A percentile compares a stretch with the other conserved stretches of the same genome.
These are phyloP conservation scores for Collybia sp. DNA, from an alignment of 768 basidiomycete genomes.

Conservation along the genomic window DNA sequence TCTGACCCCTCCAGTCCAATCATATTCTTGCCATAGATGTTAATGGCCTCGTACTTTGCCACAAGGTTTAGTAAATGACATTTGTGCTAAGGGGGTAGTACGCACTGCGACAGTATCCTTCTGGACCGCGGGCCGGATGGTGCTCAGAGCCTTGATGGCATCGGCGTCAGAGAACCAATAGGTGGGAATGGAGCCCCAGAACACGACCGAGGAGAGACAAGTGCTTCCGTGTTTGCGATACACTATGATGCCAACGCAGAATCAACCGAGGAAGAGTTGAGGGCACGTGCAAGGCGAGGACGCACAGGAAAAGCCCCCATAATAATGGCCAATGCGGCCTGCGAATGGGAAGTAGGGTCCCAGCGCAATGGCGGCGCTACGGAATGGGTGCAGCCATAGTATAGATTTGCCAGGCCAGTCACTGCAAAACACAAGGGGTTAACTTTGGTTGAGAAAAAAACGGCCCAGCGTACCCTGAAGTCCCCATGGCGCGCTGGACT, in stretches of 20 bases:
- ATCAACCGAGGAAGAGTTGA: no score
- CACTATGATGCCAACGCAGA: conserved; percentile 14
- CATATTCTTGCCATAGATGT: conserved; percentile 43
- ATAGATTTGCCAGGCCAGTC: conserved; percentile 13
- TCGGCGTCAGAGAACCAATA: conserved; percentile 42
- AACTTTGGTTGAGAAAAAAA: no score
- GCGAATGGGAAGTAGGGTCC: conserved; percentile 29
- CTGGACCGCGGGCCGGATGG: conserved; percentile 27
- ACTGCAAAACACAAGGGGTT: background rate
- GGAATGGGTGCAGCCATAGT: conserved; percentile 25
- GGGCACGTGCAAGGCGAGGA: background rate
- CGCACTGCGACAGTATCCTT: conserved; percentile 34
- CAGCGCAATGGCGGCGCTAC: conserved; percentile 15
- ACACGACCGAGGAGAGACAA: conserved; percentile 26
- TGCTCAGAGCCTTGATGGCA: conserved; percentile 30
- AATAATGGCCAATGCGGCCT: conserved; percentile 26
- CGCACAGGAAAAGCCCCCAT: conserved; percentile 30
- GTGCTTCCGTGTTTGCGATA: conserved; percentile 35
- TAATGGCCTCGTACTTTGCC: conserved; percentile 33
- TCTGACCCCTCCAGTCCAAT: conserved; percentile 34
- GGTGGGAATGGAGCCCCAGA: conserved; percentile 22
- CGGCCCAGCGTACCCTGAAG: no score
- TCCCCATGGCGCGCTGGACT: no score
- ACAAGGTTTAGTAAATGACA: background rate
- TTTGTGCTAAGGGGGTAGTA: background rate